phyloP scores from a whole-genome alignment of 805 yeast species.

The Ogataea nitratoaversa region DNA sequence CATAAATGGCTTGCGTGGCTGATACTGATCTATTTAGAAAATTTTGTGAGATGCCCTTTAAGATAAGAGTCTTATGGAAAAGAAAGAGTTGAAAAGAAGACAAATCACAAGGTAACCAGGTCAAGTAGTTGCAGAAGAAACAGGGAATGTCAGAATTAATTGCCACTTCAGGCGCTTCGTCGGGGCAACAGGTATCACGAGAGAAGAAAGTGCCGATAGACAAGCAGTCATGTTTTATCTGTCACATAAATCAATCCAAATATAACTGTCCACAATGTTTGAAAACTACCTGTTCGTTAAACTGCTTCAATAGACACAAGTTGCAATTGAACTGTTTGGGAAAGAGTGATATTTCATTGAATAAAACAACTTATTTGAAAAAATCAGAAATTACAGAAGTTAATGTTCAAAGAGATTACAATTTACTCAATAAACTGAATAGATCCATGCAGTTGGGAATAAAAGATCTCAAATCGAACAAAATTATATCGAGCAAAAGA shows the following conservation, averaged over 20 bases:
- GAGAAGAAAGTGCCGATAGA: not conserved
- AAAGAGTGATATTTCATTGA: conserved; percentile 37
- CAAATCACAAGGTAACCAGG: no score
- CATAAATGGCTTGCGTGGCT: not conserved
- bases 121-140: no score
- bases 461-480: conserved; percentile 46
- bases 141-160: not conserved
- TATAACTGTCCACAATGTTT: conserved; percentile 83
- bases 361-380: conserved; percentile 50
- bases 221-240: conserved; percentile 38
- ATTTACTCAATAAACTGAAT: conserved; percentile 58
- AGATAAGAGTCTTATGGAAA: no score
- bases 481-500: conserved; percentile 29
- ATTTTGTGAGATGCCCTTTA: no score
- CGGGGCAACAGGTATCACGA: not conserved
- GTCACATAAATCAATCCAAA: conserved; percentile 41
- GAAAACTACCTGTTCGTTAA: conserved; percentile 60
- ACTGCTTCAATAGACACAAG: conserved; percentile 72
- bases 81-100: no score
- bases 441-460: conserved; percentile 58
- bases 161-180: not conserved
- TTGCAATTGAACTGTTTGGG: conserved; percentile 62
- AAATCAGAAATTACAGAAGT: conserved; percentile 40
- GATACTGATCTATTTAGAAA: not conserved
- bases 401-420: conserved; percentile 78